A percentile compares a stretch with the other conserved stretches of the same genome.
These are phyloP conservation scores for Phalaenopsis hybrid DNA, from an alignment of 116 monocot species.

Conservation along the genomic window DNA sequence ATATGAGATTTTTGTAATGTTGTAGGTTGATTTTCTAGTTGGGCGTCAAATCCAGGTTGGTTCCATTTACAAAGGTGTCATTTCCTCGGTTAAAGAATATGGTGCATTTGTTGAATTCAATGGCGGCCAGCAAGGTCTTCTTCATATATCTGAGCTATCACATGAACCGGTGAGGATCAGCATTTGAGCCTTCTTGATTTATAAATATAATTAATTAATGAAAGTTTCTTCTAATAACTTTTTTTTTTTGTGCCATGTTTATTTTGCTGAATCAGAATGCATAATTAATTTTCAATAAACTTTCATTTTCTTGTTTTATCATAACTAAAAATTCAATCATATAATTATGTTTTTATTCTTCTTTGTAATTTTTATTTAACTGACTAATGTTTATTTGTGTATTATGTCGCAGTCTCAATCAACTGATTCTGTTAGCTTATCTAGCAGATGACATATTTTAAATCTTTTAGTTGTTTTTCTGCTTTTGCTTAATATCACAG, in stretches of 20 bases:
- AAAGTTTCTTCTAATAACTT: too few relatives aligned
- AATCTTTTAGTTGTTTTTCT: too few relatives aligned
- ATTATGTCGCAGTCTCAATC: too few relatives aligned
- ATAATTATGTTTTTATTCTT: too few relatives aligned
- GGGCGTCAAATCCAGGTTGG: constrained; percentile 91
- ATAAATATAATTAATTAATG: not conserved
- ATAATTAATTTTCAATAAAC: not conserved
- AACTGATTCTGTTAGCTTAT: too few relatives aligned
- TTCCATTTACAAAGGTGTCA: constrained; percentile 72
- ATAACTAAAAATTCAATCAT: not conserved
- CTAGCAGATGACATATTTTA: too few relatives aligned
- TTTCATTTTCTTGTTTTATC: not conserved
- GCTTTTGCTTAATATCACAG: too few relatives aligned
- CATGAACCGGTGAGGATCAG: constrained; percentile 52
- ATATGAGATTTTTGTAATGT: constrained; percentile 3
- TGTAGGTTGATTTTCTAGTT: constrained; percentile 82
- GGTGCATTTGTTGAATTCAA: constrained; percentile 97
- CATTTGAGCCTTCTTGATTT: not conserved
- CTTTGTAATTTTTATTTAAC: too few relatives aligned
- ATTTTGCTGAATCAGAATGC: not conserved
- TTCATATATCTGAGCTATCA: constrained; percentile 94
- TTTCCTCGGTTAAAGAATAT: constrained; percentile 84
- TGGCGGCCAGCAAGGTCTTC: constrained; percentile 89
- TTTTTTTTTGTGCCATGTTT: not conserved
- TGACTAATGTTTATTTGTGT: too few relatives aligned